These are phyloP conservation scores for Cutaneotrichosporon sp. DNA, from an alignment of 1,284 basidiomycete genomes.

Conservation along the genomic window DNA sequence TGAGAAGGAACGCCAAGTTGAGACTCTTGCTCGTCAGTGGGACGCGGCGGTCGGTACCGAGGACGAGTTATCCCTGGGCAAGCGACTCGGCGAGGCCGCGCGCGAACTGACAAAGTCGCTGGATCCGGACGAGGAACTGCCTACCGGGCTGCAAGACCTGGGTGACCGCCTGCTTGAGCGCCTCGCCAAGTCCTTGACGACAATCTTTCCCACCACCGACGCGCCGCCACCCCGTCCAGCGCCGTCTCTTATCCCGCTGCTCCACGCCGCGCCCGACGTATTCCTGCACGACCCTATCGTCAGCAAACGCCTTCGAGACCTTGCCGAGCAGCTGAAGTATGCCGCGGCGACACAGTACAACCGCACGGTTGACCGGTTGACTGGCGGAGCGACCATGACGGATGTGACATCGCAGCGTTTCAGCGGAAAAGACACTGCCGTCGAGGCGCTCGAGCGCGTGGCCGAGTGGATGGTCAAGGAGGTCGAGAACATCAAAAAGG, in stretches of 20 bases:
- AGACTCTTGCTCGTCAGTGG: conserved; percentile 31
- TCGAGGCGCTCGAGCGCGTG: conserved; percentile 41
- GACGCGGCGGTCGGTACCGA: conserved; percentile 23
- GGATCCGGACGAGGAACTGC: conserved; percentile 16
- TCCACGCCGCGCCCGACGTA: conserved; percentile 23
- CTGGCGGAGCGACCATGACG: conserved; percentile 24
- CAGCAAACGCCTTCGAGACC: conserved; percentile 17
- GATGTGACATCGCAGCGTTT: conserved; percentile 9
- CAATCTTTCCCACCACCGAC: conserved; percentile 34
- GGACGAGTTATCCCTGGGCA: conserved; percentile 22
- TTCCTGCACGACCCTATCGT: conserved; percentile 20
- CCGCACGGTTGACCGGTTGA: conserved; percentile 24
- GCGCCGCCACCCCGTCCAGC: conserved; percentile 27
- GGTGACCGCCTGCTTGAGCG: conserved; percentile 22
- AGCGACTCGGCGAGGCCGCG: conserved; percentile 18
- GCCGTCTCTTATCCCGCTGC: conserved; percentile 30
- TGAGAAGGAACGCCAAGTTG: conserved; percentile 38
- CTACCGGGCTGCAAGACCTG: conserved; percentile 23
- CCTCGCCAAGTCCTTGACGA: conserved; percentile 14
- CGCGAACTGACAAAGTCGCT: conserved; percentile 22
- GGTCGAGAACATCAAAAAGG: conserved; percentile 29
- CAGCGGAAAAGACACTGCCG: conserved; percentile 26
- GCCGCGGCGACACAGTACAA: conserved; percentile 44
- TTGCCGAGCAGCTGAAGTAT: conserved; percentile 37
- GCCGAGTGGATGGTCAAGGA: conserved; percentile 44